Evolutionary conservation across 768 basidiomycete species (phyloP).

Genomic region (Naganishia randhawae): DNA sequence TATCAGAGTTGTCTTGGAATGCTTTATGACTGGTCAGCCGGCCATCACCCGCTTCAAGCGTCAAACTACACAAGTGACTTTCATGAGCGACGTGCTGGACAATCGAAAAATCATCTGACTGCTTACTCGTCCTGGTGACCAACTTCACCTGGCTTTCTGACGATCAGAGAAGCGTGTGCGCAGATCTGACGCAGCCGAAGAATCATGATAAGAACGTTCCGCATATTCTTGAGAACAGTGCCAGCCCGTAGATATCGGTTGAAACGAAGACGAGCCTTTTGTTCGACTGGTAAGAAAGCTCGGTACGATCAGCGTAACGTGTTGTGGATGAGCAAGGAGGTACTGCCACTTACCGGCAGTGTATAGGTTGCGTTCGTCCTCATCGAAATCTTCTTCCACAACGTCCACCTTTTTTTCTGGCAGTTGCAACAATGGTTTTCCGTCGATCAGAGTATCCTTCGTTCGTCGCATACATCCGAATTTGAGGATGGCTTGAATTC

Average conservation of each 20-base stretch:
- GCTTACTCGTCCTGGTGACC: conserved; percentile 55
- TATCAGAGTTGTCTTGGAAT: conserved; percentile 26
- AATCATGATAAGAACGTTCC: conserved; percentile 65
- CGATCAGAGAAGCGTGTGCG: conserved; percentile 65
- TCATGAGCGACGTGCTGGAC: neutral
- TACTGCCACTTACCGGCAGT: conserved; percentile 43
- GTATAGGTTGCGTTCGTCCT: conserved; percentile 66
- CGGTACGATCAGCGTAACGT: conserved; percentile 30
- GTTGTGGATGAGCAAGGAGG: conserved; percentile 56
- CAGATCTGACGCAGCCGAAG: conserved; percentile 69
- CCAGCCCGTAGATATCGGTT: conserved; percentile 63
- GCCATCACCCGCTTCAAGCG: conserved; percentile 40
- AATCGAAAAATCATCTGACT: conserved; percentile 45
- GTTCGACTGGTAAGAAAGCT: conserved; percentile 28
- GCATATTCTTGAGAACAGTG: conserved; percentile 70
- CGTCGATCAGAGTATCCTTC: conserved; percentile 65
- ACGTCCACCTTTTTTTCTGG: conserved; percentile 60
- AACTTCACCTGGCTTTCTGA: conserved; percentile 55
- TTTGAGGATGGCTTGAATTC: conserved; percentile 53
- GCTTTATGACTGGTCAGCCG: conserved; percentile 26
- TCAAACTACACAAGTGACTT: conserved; percentile 23
- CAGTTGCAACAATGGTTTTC: conserved; percentile 65
- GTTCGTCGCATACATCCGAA: conserved; percentile 62
- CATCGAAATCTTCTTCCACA: conserved; percentile 58
- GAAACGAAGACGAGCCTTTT: conserved; percentile 58